phyloP scores from a whole-genome alignment of 345 rosid species.

The Rhodomyrtus tomentosa region DNA sequence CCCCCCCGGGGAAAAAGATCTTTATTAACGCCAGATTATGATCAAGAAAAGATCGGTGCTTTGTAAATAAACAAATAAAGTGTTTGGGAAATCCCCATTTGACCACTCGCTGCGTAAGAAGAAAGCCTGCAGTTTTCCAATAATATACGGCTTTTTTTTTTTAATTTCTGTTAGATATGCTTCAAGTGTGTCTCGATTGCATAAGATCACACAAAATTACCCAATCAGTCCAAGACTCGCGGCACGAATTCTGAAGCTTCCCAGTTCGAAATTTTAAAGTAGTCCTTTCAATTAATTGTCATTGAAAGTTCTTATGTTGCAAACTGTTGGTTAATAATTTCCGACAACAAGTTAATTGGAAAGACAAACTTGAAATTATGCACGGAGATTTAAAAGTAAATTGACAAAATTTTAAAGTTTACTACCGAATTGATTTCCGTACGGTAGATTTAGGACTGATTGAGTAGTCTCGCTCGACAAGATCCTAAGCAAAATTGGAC shows the following conservation, averaged over 20 bases:
- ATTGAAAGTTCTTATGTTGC: no score
- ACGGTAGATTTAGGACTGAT: not conserved
- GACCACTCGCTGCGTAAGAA: not conserved
- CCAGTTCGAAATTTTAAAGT: no score
- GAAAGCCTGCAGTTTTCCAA: not conserved
- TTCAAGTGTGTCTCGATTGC: not conserved
- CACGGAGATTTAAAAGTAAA: not conserved
- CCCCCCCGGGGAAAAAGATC: not conserved
- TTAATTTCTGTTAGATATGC: not conserved
- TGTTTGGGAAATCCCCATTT: not conserved
- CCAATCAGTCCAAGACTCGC: not conserved
- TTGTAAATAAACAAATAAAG: not conserved
- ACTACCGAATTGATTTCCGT: not conserved
- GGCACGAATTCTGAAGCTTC: no score
- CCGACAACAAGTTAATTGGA: fast-evolving
- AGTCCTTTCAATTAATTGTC: not conserved
- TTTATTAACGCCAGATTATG: not conserved
- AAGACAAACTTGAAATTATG: not conserved
- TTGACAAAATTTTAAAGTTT: not conserved
- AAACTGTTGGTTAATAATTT: no score
- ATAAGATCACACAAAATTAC: not conserved
- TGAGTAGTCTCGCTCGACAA: not conserved
- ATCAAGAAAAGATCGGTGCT: not conserved
- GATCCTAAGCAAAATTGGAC: not conserved
- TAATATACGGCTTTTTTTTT: not conserved